phyloP scores from a whole-genome alignment of 306 rosid genomes.

The Cucumis sativus region DNA sequence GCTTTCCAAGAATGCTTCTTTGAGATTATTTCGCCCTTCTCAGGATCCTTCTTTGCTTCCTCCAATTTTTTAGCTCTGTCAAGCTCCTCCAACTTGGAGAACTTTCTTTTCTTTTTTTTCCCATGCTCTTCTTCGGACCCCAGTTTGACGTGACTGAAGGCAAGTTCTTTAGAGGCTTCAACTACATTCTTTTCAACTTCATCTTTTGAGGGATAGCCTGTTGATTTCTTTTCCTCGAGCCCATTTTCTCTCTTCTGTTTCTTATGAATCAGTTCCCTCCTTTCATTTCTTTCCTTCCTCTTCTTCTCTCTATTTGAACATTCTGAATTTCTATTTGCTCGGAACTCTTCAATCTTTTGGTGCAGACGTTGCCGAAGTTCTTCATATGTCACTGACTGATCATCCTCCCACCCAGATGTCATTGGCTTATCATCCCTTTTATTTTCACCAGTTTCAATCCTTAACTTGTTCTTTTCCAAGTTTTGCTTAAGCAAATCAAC shows the following conservation, averaged over 20 bases:
- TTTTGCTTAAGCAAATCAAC: slow-evolving; percentile 47
- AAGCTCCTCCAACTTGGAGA: slow-evolving; percentile 56
- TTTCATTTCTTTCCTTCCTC: slow-evolving; percentile 29
- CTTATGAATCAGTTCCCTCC: slow-evolving; percentile 18
- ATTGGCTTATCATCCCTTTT: slow-evolving; percentile 23
- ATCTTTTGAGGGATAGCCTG: slow-evolving; percentile 3
- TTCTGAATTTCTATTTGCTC: slow-evolving; percentile 27
- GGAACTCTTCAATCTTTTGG: slow-evolving; percentile 42
- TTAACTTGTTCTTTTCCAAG: slow-evolving; percentile 27
- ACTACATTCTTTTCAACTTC: slow-evolving; percentile 39
- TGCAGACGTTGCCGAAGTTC: slow-evolving; percentile 53
- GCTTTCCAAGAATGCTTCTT: slow-evolving; percentile 59
- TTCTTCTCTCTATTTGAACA: slow-evolving; percentile 32
- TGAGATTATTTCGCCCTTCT: slow-evolving; percentile 39
- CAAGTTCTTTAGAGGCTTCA: slow-evolving; percentile 61
- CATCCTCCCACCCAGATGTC: slow-evolving; percentile 30
- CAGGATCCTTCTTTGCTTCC: slow-evolving; percentile 66
- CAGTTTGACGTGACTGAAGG: slow-evolving; percentile 60
- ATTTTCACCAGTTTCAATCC: slow-evolving; percentile 19
- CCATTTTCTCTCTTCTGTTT: slow-evolving; percentile 47
- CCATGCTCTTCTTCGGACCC: slow-evolving; percentile 35
- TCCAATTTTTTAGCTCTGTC: slow-evolving; percentile 54
- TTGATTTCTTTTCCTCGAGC: slow-evolving; percentile 18
- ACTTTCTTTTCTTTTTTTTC: slow-evolving; percentile 35
- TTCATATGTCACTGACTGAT: slow-evolving; percentile 48